These are phyloP conservation scores for Backusella australiensis DNA, from an alignment of 192 early-diverging fungal genomes.

Conservation along the genomic window DNA sequence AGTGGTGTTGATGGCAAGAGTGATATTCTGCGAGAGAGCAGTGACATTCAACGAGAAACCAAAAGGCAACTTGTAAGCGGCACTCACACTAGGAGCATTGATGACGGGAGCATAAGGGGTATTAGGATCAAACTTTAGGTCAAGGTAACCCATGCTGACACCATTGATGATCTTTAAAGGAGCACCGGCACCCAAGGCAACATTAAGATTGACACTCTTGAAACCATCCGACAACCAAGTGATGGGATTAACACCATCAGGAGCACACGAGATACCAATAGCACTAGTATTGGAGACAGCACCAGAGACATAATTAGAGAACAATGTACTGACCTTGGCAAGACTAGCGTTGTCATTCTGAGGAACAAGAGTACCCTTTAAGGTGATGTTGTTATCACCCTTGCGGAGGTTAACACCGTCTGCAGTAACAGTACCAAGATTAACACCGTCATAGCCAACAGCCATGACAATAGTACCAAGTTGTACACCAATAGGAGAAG, in stretches of 20 bases:
- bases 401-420: constrained; percentile 35
- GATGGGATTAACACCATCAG: constrained; percentile 46
- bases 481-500: constrained; percentile 53
- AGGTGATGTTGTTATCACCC: constrained; percentile 42
- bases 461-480: constrained; percentile 54
- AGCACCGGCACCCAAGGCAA: no score
- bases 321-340: constrained; percentile 44
- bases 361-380: constrained; percentile 50
- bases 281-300: constrained; percentile 45
- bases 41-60: no score
- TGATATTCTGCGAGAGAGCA: no score
- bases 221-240: constrained; percentile 50
- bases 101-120: no score
- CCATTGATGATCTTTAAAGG: no score
- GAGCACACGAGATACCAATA: constrained; percentile 48
- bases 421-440: constrained; percentile 47
- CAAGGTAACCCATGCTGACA: no score
- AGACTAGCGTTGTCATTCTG: constrained; percentile 44
- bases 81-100: no score
- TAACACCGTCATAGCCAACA: constrained; percentile 39
- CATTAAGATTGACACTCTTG: no score
- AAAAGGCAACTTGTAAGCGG: no score
- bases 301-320: constrained; percentile 54
- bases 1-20: no score
- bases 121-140: no score